Evolutionary conservation across 1,284 basidiomycete species (phyloP).

Genomic region (Ceratobasidium sp.): DNA sequence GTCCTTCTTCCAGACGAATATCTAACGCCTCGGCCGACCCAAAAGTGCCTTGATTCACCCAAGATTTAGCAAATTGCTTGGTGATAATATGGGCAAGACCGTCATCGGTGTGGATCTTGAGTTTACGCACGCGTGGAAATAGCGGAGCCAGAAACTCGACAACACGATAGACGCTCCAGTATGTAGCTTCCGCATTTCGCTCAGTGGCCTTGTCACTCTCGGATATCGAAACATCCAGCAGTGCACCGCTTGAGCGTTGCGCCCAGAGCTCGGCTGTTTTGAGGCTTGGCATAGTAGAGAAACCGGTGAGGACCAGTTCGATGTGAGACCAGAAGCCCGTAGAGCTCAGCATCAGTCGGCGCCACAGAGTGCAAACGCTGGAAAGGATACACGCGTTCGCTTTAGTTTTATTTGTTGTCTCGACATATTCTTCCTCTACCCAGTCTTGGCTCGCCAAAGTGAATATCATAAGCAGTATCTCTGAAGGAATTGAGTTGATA

Average conservation of each 20-base stretch:
- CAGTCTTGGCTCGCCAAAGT: neutral
- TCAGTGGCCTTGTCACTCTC: neutral
- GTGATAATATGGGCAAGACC: neutral
- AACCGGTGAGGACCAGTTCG: neutral
- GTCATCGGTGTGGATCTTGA: neutral
- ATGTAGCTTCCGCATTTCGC: too few relatives aligned
- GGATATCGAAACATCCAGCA: neutral
- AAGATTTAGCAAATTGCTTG: neutral
- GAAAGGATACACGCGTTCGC: neutral
- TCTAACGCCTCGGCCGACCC: neutral
- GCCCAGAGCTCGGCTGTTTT: neutral
- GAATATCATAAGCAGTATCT: neutral
- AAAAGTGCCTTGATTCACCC: neutral
- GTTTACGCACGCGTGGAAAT: neutral
- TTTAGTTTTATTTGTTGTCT: too few relatives aligned
- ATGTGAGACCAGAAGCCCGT: neutral
- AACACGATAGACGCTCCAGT: too few relatives aligned
- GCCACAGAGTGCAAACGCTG: neutral
- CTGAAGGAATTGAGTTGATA: neutral
- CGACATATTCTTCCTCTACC: neutral
- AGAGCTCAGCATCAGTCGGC: neutral
- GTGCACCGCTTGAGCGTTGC: neutral
- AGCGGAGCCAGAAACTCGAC: neutral
- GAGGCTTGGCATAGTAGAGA: neutral
- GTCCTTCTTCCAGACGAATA: neutral